Evolutionary conservation across 257 asterid species (phyloP).

Genomic region (Penstemon barbatus): DNA sequence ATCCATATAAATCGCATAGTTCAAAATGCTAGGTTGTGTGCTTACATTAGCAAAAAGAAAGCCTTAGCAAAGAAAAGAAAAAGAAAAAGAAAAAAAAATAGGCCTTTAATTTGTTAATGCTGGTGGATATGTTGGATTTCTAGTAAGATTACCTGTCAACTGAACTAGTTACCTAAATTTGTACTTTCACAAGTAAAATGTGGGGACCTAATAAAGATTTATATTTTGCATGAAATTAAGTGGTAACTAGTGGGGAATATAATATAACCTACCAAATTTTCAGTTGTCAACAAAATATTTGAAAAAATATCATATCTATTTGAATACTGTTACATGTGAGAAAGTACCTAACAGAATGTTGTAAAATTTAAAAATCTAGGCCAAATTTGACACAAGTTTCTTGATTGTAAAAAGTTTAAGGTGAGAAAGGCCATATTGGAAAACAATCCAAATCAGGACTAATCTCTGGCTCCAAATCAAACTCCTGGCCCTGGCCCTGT

Average conservation of each 20-base stretch:
- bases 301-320: background rate
- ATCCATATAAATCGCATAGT: too few relatives aligned
- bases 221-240: background rate
- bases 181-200: constrained; percentile 16
- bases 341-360: constrained; percentile 3
- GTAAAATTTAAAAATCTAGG: background rate
- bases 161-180: background rate
- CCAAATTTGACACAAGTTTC: constrained; percentile 19
- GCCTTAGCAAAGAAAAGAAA: too few relatives aligned
- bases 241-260: constrained; percentile 13
- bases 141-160: background rate
- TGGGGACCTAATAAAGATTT: constrained; percentile 19
- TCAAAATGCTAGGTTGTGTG: too few relatives aligned
- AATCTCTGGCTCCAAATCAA: constrained; percentile 30
- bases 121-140: too few relatives aligned
- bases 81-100: too few relatives aligned
- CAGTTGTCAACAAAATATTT: background rate
- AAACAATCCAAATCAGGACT: constrained; percentile 31
- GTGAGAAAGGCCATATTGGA: constrained; percentile 38
- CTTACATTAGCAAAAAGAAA: too few relatives aligned
- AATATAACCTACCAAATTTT: constrained; percentile 21
- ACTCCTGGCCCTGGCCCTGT: constrained; percentile 15
- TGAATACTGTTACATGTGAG: constrained; percentile 12
- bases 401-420: constrained; percentile 23
- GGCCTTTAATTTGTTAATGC: too few relatives aligned